These are phyloP conservation scores for Rhizopogon roseolus DNA, from an alignment of 768 basidiomycete genomes.

Conservation along the genomic window DNA sequence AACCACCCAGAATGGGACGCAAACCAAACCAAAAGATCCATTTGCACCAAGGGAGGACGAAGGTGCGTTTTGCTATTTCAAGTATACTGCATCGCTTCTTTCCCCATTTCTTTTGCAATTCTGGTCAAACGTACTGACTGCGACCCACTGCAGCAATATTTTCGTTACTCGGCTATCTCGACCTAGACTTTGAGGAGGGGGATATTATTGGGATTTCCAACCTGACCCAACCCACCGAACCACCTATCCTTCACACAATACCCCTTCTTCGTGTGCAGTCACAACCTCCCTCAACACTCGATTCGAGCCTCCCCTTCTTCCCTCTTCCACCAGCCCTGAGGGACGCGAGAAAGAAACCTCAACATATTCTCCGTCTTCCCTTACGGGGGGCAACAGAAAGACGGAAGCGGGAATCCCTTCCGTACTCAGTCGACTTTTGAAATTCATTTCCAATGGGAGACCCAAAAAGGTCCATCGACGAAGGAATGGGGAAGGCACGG, in stretches of 20 bases:
- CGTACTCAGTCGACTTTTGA: constrained; percentile 30
- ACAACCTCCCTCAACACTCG: constrained; percentile 31
- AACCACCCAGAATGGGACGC: neutral
- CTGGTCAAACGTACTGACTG: neutral
- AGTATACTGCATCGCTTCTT: neutral
- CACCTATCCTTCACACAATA: neutral
- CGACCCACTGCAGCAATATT: constrained; percentile 45
- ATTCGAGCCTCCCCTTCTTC: constrained; percentile 56
- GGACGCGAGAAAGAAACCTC: constrained; percentile 11
- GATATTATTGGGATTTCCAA: constrained; percentile 30
- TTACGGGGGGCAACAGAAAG: constrained; percentile 40
- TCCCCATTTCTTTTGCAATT: neutral
- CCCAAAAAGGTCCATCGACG: constrained; percentile 61
- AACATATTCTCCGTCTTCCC: constrained; percentile 19
- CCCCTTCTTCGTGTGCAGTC: constrained; percentile 3
- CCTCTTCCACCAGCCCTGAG: constrained; percentile 33
- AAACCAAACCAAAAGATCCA: constrained; percentile 57
- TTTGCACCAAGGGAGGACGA: constrained; percentile 69
- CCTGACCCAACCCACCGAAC: constrained; percentile 16
- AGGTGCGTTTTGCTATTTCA: constrained; percentile 34
- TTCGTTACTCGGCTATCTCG: constrained; percentile 71
- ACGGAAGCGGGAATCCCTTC: constrained; percentile 43
- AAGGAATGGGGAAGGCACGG: constrained; percentile 72
- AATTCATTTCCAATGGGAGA: constrained; percentile 68
- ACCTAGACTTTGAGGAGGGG: constrained; percentile 69